Conservation (phyloP, 352 stramenopile species). For the Globisporangium emineosum region DNA sequence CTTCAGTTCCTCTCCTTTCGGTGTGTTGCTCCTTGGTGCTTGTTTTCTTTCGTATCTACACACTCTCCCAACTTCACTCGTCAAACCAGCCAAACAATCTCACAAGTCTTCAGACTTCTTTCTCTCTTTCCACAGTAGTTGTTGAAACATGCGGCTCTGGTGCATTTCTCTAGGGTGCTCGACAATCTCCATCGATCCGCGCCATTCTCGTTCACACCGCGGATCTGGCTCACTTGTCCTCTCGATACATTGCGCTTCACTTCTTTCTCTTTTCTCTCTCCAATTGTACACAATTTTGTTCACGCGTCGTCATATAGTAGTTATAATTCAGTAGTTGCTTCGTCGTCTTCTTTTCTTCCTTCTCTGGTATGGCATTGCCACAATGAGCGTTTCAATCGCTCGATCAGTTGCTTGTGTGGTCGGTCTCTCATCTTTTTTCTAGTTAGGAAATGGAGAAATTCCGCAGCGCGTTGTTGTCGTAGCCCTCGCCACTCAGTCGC, state of each 20-base stretch:
- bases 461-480: constrained; percentile 29
- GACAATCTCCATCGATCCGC: background rate
- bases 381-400: background rate
- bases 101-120: too few relatives aligned
- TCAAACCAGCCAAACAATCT: too few relatives aligned
- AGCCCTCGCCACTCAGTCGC: constrained; percentile 28
- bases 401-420: background rate
- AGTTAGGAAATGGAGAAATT: constrained; percentile 32
- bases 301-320: constrained; percentile 10
- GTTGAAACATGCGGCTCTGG: background rate
- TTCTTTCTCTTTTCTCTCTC: background rate
- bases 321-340: constrained; percentile 12
- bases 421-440: background rate
- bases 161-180: background rate
- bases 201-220: background rate
- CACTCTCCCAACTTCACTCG: too few relatives aligned
- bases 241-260: background rate
- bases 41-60: too few relatives aligned
- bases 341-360: background rate
- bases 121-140: background rate
- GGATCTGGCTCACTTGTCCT: too few relatives aligned
- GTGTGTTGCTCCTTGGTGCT: background rate
- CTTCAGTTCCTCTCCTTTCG: background rate
- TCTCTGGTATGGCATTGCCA: background rate
- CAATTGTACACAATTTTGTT: constrained; percentile 7